Evolutionary conservation across 2,329 filamentous ascomycete species (phyloP).

Genomic region (Ilyonectria mors-panacis): DNA sequence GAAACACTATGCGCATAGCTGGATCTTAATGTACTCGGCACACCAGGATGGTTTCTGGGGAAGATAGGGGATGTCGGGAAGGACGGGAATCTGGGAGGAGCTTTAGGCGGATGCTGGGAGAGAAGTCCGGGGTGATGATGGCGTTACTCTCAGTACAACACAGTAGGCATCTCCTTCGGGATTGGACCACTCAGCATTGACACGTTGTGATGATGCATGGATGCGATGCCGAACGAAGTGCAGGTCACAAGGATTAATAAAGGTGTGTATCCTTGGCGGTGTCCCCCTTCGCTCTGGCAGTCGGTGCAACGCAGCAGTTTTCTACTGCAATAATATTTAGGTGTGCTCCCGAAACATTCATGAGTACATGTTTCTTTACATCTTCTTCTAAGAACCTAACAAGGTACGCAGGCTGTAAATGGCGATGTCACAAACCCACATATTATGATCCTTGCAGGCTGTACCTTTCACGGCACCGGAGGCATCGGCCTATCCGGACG

Average conservation of each 20-base stretch:
- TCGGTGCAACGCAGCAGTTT: too few species aligned
- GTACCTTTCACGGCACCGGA: too few species aligned
- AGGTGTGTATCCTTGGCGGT: too few species aligned
- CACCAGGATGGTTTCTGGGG: not conserved
- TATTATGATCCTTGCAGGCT: too few species aligned
- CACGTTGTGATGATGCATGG: constrained; percentile 11
- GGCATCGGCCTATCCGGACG: not conserved
- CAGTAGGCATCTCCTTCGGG: not conserved
- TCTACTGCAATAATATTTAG: too few species aligned
- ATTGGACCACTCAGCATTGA: constrained; percentile 8
- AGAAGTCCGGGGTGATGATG: not conserved
- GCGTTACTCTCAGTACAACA: not conserved
- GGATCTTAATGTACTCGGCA: not conserved
- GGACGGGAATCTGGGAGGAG: not conserved
- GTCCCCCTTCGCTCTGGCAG: too few species aligned
- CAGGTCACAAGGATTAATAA: not conserved
- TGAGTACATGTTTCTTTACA: too few species aligned
- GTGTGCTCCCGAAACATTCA: too few species aligned
- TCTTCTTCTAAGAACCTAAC: too few species aligned
- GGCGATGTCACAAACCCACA: too few species aligned
- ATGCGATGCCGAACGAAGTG: not conserved
- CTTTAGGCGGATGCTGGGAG: not conserved
- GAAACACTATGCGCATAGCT: not conserved
- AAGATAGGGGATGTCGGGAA: not conserved
- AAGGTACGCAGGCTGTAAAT: too few species aligned